Base-by-base conservation (phyloP, 2,329 filamentous ascomycete genomes). In the Raffaelea albimanens region DNA sequence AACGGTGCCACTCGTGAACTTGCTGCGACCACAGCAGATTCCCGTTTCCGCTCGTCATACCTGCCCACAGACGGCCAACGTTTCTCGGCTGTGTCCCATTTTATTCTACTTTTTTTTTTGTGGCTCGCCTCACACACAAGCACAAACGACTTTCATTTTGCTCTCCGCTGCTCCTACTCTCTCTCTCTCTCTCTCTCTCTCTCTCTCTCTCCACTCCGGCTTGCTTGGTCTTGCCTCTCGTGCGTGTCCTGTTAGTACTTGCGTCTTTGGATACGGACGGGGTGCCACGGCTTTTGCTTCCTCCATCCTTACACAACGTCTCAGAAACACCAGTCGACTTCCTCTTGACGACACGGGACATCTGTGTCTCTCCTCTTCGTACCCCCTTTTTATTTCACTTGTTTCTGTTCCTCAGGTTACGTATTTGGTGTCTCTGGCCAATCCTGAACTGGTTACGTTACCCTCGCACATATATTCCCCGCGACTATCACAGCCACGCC, bases 281-380 rank as follows among this genome's bases (percentile, higher is more conserved):
- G n/a, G 40, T 40, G 40, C 31, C 33, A 31, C 14, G 7, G 13
- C 43, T 39, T 44, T 44, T 33, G 4, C 34, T 48, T 36, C 11
- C 46, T 44, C 23, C 34, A 48, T 41, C 41, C 46, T 48, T 44
- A 42, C 46, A 44, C 46, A 13, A 20, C 42, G 36, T 44, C 42
- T 40, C 13, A 20, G 19, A 47, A 31, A 29, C 13, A 8, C 7
- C 25, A 29, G 34, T 7, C 34, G 34, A 38, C 14, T 38, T 38
- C 18, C 34, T 8, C 14, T 38, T 16, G 34, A 38, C 34, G 13
- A 29, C 34, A 38, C 34, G 34, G 34, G 19, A 43, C 11, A 31
- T n/a, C 31, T 16, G 29, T 38, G 34, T 19, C n/a, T n/a, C 34
- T 38, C 34, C 34, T 38, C 34, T 16, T n/a, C 34, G 7, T 19